Evolutionary conservation across 192 early-diverging fungal species (phyloP), one percentile per base, ranked within the genome.

Genomic region (Haplosporangium gracile): DNA sequence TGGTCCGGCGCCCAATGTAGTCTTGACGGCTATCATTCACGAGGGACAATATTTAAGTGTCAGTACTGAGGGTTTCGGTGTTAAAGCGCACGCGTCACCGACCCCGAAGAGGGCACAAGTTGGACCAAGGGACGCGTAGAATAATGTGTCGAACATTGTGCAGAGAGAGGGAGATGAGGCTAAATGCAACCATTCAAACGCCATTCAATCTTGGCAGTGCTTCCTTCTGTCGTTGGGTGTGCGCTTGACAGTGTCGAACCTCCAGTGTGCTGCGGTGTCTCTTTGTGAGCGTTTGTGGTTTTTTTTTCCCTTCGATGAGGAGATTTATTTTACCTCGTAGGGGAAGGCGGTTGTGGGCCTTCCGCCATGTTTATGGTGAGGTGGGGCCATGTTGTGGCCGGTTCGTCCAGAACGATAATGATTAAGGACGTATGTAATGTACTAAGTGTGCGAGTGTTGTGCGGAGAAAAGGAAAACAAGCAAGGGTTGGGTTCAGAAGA

Each of bases 1-100:
- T 80, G 84, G 76, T 81, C 79, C 5, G 57, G 47, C 1, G 70
- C 51, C 84, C 84, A 86, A 75, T 86, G 84, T 39, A 86, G 79
- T 15, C 76, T 60, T 72, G 38, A 70, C 11, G 69, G 60, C 83
- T 85, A 51, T 38, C 40, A 18, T n/a, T n/a, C 36, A 72, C 22
- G 40, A 38, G 13, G 2, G 22, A 36, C 4, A 18, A 55, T 45
- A 32, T 16, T 40, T 8, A 53, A 34, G 18, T 1, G 45, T 49
- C 32, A 38, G 11, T 55, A 51, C 43, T 10, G 36, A 36, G 34
- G 60, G n/a, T 42, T 34, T 16, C 1, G 24, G 68, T 53, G 32
- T 60, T 40, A 74, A 11, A 43, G 43, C 40, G 40, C 20, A 13
- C 26, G 16, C 65, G 34, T 36, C 65, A 1, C 16, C 26, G 36